Evolutionary conservation across 75 land plant genomes (phyloP).

Genomic region (Pinus taeda): DNA sequence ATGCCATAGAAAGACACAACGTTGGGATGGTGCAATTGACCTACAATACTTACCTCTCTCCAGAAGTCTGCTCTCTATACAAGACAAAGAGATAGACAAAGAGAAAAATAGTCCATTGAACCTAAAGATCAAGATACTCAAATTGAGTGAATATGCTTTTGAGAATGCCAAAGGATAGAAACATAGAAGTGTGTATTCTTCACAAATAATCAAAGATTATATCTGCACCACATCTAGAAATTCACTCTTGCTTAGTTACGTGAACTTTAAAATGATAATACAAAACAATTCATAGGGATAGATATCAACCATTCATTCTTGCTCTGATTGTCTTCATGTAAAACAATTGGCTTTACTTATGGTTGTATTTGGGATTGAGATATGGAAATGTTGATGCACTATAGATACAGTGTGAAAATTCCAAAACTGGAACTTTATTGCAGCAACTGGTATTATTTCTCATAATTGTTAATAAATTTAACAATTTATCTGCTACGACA

Average conservation of each 20-base stretch:
- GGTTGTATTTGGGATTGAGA: too few species aligned
- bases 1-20: too few species aligned
- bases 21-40: too few species aligned
- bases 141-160: not conserved
- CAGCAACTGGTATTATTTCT: too few species aligned
- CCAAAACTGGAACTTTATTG: too few species aligned
- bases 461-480: too few species aligned
- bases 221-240: not conserved
- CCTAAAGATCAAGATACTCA: not conserved
- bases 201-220: not conserved
- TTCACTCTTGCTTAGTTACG: not conserved
- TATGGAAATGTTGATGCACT: too few species aligned
- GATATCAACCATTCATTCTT: slow-evolving; percentile 22
- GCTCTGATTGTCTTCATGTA: slow-evolving; percentile 11
- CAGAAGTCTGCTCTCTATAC: too few species aligned
- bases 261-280: not conserved
- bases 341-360: slow-evolving; percentile 23
- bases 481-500: too few species aligned
- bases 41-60: too few species aligned
- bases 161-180: not conserved
- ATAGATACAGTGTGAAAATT: too few species aligned
- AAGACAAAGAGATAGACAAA: too few species aligned
- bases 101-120: not conserved
- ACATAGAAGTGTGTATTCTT: not conserved
- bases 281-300: not conserved